These are phyloP conservation scores for Aureobasidium sp. DNA, from an alignment of 2,329 filamentous ascomycete species.

Conservation along the genomic window DNA sequence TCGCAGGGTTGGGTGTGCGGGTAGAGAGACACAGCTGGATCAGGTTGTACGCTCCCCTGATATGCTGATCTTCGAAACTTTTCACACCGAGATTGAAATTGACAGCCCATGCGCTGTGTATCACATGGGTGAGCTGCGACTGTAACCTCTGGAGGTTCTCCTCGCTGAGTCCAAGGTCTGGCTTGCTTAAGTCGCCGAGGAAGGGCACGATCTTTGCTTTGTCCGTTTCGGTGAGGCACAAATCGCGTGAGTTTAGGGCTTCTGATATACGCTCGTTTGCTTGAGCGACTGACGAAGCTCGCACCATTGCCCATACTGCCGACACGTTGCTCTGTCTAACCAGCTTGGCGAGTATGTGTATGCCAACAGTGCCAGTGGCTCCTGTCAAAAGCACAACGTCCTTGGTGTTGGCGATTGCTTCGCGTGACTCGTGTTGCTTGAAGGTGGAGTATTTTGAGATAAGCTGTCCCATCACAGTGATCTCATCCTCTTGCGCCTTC, in stretches of 20 bases:
- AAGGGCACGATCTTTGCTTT: conserved; percentile 31
- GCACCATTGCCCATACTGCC: conserved; percentile 46
- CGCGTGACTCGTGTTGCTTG: conserved; percentile 19
- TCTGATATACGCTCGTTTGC: conserved; percentile 29
- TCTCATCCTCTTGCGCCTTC: conserved; percentile 27
- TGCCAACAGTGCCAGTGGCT: conserved; percentile 56
- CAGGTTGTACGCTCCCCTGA: conserved; percentile 39
- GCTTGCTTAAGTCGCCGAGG: conserved; percentile 33
- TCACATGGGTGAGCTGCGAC: conserved; percentile 33
- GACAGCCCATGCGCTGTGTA: conserved; percentile 47
- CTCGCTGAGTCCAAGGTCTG: conserved; percentile 33
- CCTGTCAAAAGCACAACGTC: conserved; percentile 47
- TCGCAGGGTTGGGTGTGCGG: conserved; percentile 20
- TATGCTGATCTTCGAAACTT: conserved; percentile 42
- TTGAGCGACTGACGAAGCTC: conserved; percentile 33
- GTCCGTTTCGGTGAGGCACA: conserved; percentile 27
- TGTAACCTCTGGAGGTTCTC: conserved; percentile 24
- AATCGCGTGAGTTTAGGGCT: conserved; percentile 29
- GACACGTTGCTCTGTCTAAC: conserved; percentile 23
- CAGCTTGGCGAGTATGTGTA: conserved; percentile 44
- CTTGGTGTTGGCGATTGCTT: conserved; percentile 12
- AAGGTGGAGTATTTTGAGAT: conserved; percentile 39
- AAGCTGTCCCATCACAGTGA: conserved; percentile 39
- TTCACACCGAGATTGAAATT: conserved; percentile 49
- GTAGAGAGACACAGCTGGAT: conserved; percentile 31